Conservation (phyloP, 495 filamentous ascomycete species). For the Xeromyces bisporus region DNA sequence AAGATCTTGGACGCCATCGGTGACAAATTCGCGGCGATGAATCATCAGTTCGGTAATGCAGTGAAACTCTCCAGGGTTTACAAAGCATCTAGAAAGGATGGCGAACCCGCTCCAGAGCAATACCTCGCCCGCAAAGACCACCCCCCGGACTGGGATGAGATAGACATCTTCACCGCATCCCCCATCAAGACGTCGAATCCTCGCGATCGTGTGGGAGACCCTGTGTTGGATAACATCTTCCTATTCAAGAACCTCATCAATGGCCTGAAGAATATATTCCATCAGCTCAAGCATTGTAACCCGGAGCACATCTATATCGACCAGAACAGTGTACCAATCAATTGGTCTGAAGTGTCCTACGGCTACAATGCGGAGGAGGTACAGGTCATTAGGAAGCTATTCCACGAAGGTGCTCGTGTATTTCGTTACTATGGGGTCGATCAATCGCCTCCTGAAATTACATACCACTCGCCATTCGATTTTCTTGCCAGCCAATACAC, state of each 20-base stretch:
- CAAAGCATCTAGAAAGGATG: conserved; percentile 44
- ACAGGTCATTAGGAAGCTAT: conserved; percentile 87
- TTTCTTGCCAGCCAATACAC: conserved; percentile 87
- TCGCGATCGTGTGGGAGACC: conserved; percentile 76
- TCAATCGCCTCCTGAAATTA: conserved; percentile 55
- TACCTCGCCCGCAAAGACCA: conserved; percentile 67
- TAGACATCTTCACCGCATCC: conserved; percentile 90
- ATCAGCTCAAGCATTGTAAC: conserved; percentile 85
- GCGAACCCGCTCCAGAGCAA: conserved; percentile 44
- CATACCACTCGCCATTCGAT: conserved; percentile 63
- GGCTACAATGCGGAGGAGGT: conserved; percentile 97
- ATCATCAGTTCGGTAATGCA: conserved; percentile 82
- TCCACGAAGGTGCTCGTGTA: conserved; percentile 87
- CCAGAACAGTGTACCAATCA: conserved; percentile 55
- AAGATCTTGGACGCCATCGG: conserved; percentile 96
- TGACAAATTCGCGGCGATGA: conserved; percentile 97
- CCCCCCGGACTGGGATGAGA: conserved; percentile 88
- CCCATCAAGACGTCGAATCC: conserved; percentile 93
- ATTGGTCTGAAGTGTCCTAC: conserved; percentile 91
- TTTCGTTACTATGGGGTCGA: conserved; percentile 93
- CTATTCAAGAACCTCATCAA: conserved; percentile 97
- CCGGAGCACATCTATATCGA: conserved; percentile 49
- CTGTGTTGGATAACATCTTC: conserved; percentile 96
- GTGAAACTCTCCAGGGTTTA: conserved; percentile 75
- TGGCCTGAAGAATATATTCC: conserved; percentile 91